Conservation (phyloP, 164 flowering plant species). For the Cinnamomum micranthum region DNA sequence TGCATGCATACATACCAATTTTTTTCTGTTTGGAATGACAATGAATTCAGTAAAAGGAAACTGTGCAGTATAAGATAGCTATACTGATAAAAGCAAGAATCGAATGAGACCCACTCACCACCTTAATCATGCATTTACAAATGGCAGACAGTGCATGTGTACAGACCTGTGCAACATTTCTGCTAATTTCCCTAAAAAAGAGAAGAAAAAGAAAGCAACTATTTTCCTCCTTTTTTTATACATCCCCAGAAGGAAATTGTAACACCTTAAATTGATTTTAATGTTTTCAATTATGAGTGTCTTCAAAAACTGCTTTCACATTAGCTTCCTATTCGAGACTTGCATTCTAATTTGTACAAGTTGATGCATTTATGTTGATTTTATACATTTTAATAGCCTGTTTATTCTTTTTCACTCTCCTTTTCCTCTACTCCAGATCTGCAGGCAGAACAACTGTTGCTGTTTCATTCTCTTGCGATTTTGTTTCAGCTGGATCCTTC, state of each 20-base stretch:
- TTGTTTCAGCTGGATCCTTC: conserved; percentile 38
- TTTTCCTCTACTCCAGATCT: conserved; percentile 39
- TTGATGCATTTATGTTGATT: not conserved
- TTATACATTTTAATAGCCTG: not conserved
- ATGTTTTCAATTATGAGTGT: not conserved
- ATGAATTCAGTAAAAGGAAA: no score
- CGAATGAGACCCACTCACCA: no score
- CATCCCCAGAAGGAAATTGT: not conserved
- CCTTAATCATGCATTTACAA: no score
- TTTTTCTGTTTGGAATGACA: no score
- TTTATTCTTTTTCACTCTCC: conserved; percentile 1
- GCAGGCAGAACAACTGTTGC: conserved; percentile 64
- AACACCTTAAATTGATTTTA: not conserved
- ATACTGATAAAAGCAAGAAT: no score
- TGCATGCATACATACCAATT: no score
- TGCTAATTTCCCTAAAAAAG: no score
- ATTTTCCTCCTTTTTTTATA: no score
- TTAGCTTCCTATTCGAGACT: not conserved
- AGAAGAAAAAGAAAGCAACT: no score
- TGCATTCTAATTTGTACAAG: not conserved
- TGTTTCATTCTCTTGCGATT: conserved; percentile 82
- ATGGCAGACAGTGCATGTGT: no score
- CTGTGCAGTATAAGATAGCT: no score
- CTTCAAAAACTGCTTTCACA: not conserved
- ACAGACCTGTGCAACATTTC: no score